These are phyloP conservation scores for Porcisia hertigi DNA, from an alignment of 208 protist genomes.

Conservation along the genomic window DNA sequence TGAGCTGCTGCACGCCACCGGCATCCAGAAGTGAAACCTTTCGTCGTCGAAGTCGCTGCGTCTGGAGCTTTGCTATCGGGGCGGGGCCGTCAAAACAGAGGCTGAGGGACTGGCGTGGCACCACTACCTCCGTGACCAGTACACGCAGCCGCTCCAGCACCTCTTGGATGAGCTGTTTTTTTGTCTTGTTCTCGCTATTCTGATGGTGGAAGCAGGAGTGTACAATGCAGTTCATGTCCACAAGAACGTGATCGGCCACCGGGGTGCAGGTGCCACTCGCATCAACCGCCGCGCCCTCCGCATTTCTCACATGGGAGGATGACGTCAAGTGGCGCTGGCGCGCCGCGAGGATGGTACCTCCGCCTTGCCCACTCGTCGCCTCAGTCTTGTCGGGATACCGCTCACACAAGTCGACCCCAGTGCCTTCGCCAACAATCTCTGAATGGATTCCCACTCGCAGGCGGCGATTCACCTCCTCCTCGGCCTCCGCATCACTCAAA, in stretches of 20 bases:
- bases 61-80: constrained; percentile 81
- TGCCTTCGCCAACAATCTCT: not conserved
- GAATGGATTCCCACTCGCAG: constrained; percentile 18
- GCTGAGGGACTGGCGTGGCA: constrained; percentile 63
- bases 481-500: constrained; percentile 47
- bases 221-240: constrained; percentile 89
- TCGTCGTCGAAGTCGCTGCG: constrained; percentile 78
- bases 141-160: constrained; percentile 70
- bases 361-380: not conserved
- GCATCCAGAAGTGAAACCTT: constrained; percentile 63
- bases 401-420: not conserved
- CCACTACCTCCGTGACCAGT: constrained; percentile 66
- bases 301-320: constrained; percentile 10
- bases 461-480: constrained; percentile 28
- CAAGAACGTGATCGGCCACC: constrained; percentile 71
- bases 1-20: constrained; percentile 46
- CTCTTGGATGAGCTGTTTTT: constrained; percentile 73
- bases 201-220: constrained; percentile 64
- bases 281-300: not conserved
- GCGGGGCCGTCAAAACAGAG: constrained; percentile 85
- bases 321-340: constrained; percentile 15
- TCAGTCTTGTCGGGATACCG: not conserved
- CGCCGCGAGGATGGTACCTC: not conserved
- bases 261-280: not conserved
- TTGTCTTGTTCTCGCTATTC: constrained; percentile 34